Evolutionary conservation across 495 filamentous ascomycete species (phyloP).

Genomic region (Xylaria telfairii): DNA sequence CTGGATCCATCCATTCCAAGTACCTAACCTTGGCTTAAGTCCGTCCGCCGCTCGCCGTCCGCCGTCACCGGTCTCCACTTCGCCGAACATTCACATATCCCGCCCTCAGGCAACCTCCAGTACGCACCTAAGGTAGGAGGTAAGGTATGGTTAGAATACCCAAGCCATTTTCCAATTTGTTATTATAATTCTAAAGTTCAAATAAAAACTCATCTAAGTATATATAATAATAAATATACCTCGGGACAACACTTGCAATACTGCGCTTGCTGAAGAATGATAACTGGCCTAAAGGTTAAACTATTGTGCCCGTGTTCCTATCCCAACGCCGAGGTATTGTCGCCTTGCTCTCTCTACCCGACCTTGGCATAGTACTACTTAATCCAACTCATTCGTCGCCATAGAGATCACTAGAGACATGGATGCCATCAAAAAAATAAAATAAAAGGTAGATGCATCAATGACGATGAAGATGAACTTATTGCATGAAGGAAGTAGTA

Average conservation of each 20-base stretch:
- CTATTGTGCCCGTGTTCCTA: not conserved
- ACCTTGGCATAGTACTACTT: not conserved
- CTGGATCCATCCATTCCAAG: too few relatives aligned
- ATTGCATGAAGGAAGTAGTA: not conserved
- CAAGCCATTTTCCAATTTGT: too few relatives aligned
- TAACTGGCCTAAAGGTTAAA: too few relatives aligned
- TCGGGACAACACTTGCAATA: too few relatives aligned
- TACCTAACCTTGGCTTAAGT: too few relatives aligned
- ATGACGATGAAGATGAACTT: not conserved
- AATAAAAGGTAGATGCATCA: not conserved
- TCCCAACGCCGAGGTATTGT: not conserved
- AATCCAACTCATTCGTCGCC: not conserved
- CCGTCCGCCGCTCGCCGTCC: not conserved
- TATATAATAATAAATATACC: not conserved
- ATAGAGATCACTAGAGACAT: not conserved
- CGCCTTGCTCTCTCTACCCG: not conserved
- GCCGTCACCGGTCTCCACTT: slow-evolving; percentile 1
- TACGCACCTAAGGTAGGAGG: too few relatives aligned
- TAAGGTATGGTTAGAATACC: too few relatives aligned
- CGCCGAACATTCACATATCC: not conserved
- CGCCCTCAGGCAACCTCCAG: too few relatives aligned
- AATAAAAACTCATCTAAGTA: not conserved
- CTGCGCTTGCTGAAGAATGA: too few relatives aligned
- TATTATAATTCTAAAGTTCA: not conserved
- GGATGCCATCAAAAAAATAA: not conserved